A percentile compares a stretch with the other conserved stretches of the same genome.
Evolutionary conservation across 2,329 filamentous ascomycete species (phyloP).

Genomic region (Thielaviopsis ethacetica): DNA sequence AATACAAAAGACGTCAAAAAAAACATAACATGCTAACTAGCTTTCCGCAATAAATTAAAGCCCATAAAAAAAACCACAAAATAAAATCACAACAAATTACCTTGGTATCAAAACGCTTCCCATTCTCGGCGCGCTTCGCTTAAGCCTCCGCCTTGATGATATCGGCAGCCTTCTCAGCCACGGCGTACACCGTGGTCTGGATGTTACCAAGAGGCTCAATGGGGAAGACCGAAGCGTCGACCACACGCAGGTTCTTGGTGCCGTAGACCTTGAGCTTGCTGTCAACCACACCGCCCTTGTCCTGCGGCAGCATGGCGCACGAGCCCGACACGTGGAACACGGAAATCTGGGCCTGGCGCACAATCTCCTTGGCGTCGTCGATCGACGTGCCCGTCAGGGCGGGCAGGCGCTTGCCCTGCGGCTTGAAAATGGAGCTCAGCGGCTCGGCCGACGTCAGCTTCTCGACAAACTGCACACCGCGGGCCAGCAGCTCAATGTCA

Average conservation of each 20-base stretch:
- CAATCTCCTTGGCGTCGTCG: conserved; percentile 22
- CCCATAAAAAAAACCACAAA: too few species aligned
- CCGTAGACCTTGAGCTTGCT: conserved; percentile 27
- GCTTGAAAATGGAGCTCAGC: conserved; percentile 25
- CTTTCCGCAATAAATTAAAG: too few species aligned
- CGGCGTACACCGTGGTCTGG: conserved; percentile 17
- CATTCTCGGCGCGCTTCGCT: too few species aligned
- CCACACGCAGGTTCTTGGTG: conserved; percentile 26
- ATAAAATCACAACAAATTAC: neutral
- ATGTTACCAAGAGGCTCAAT: conserved; percentile 24
- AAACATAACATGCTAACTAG: neutral
- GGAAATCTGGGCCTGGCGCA: conserved; percentile 20
- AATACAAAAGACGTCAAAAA: neutral
- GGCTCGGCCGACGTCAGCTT: conserved; percentile 22
- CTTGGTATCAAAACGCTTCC: neutral
- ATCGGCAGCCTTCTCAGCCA: conserved; percentile 25
- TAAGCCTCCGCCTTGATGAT: conserved; percentile 17
- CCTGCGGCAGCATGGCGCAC: conserved; percentile 31
- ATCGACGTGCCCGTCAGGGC: conserved; percentile 18
- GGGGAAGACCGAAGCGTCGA: conserved; percentile 30
- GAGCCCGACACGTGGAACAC: conserved; percentile 33
- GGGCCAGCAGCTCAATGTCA: conserved; percentile 35
- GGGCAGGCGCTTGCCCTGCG: conserved; percentile 18
- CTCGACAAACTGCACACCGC: conserved; percentile 27
- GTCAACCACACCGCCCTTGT: conserved; percentile 29